Conservation (phyloP, 331 rosid genomes). For the Dryas integrifolia region DNA sequence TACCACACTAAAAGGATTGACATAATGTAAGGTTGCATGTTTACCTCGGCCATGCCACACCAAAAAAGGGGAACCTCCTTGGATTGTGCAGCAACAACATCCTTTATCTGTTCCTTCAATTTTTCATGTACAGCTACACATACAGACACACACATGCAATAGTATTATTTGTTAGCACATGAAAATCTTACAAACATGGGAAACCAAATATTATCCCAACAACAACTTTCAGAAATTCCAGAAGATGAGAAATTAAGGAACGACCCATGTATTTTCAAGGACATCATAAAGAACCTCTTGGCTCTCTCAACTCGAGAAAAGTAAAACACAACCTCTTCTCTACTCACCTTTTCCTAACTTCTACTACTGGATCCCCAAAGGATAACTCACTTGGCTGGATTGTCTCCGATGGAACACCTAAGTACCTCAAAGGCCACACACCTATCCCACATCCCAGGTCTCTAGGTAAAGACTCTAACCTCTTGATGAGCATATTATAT, state of each 20-base stretch:
- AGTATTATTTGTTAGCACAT: neutral
- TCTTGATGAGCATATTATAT: too few relatives aligned
- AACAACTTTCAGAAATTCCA: neutral
- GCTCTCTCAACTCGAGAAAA: neutral
- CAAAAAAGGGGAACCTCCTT: constrained; percentile 73
- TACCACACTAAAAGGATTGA: constrained; percentile 14
- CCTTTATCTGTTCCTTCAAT: constrained; percentile 67
- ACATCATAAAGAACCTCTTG: neutral
- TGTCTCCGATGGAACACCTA: too few relatives aligned
- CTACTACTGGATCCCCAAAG: too few relatives aligned
- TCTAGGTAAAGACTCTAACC: too few relatives aligned
- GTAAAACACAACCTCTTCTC: too few relatives aligned
- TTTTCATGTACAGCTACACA: constrained; percentile 57
- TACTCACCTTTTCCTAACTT: too few relatives aligned
- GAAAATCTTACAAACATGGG: neutral
- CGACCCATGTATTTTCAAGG: neutral
- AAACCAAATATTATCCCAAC: neutral
- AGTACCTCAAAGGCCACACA: too few relatives aligned
- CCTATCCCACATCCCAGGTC: too few relatives aligned
- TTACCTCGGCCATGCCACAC: constrained; percentile 96
- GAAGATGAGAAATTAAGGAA: neutral
- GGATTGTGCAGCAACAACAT: constrained; percentile 59
- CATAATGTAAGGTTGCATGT: neutral
- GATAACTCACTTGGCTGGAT: too few relatives aligned
- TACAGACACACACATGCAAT: constrained; percentile 14